Conservation (phyloP, 192 early-diverging fungal genomes). For the Powellomyces hirtus region DNA sequence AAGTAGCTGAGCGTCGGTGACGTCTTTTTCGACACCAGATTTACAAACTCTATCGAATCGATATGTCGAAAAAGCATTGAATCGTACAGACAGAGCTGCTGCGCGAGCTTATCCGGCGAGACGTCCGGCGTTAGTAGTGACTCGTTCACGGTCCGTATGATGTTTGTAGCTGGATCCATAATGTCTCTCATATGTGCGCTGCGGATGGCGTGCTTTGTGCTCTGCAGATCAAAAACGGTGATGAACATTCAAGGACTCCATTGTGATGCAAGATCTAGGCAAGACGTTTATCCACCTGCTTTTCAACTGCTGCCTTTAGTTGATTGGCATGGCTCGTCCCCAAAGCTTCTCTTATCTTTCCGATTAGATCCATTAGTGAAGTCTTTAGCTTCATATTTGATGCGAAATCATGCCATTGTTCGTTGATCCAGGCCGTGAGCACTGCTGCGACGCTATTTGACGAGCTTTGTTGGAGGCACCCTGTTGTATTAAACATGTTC, state of each 20-base stretch:
- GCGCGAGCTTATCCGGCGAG: conserved; percentile 36
- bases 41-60: conserved; percentile 56
- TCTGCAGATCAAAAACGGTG: not conserved
- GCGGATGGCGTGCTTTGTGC: not conserved
- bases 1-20: conserved; percentile 50
- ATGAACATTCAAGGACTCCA: not conserved
- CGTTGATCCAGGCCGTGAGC: not conserved
- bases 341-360: not conserved
- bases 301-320: not conserved
- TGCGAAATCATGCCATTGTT: conserved; percentile 12
- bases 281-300: not conserved
- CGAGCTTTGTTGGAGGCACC: no score
- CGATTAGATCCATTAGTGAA: not conserved
- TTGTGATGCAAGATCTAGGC: not conserved
- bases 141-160: not conserved
- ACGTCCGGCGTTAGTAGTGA: conserved; percentile 21
- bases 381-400: not conserved
- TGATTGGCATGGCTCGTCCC: not conserved
- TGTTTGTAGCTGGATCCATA: not conserved
- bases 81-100: conserved; percentile 53
- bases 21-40: conserved; percentile 49
- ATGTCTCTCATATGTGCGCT: not conserved
- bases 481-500: no score
- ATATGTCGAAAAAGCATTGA: conserved; percentile 50
- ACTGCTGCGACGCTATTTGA: not conserved